These are phyloP conservation scores for Chondrostereum purpureum DNA, from an alignment of 1,284 basidiomycete genomes.

Conservation along the genomic window DNA sequence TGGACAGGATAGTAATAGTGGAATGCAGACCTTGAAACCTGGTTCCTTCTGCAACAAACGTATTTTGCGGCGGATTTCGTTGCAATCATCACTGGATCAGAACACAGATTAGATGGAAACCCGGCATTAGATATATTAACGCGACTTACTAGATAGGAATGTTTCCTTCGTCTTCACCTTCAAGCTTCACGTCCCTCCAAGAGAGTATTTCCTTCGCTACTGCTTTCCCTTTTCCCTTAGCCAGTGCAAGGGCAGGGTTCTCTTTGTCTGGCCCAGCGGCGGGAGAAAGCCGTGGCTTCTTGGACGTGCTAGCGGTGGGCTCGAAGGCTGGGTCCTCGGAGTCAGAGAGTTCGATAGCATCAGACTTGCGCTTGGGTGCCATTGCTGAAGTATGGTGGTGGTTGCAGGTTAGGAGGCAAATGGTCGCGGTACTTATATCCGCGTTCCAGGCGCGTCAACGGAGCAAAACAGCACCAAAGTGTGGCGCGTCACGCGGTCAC, in stretches of 20 bases:
- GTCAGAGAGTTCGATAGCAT: neutral
- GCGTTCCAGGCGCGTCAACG: too few relatives aligned
- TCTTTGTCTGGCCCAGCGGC: too few relatives aligned
- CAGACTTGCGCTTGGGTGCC: conserved; percentile 1
- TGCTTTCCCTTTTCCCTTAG: neutral
- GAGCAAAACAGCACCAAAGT: too few relatives aligned
- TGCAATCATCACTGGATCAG: conserved; percentile 36
- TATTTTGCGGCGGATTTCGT: conserved; percentile 42
- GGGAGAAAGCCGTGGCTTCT: neutral
- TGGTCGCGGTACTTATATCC: too few relatives aligned
- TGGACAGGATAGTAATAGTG: neutral
- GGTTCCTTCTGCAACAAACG: conserved; percentile 32
- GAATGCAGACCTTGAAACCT: conserved; percentile 32
- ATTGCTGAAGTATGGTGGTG: neutral
- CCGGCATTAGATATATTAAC: neutral
- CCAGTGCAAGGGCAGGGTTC: neutral
- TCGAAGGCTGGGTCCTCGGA: neutral
- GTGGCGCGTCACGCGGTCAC: too few relatives aligned
- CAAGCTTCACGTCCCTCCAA: conserved; percentile 1
- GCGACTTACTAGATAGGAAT: neutral
- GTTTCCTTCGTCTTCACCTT: neutral
- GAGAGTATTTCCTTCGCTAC: neutral
- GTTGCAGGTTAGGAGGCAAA: too few relatives aligned
- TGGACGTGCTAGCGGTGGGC: neutral
- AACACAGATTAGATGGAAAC: neutral